These are phyloP conservation scores for Avena insularis DNA, from an alignment of 176 grass and related monocot genomes.

Conservation along the genomic window DNA sequence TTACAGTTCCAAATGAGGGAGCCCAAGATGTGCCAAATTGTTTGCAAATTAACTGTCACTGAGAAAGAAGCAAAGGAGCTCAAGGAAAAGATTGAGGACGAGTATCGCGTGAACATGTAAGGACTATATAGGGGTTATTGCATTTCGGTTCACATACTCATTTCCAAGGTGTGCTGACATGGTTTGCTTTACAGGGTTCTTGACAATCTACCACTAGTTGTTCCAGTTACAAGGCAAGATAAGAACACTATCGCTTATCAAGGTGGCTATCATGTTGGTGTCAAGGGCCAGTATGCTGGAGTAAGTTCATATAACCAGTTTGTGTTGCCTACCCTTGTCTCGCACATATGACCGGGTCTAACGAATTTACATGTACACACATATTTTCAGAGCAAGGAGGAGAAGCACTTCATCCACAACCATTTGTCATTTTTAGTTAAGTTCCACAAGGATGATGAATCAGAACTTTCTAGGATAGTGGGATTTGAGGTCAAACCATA, in stretches of 20 bases:
- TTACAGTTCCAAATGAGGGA: conserved; percentile 67
- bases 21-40: conserved; percentile 65
- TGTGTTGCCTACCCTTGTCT: conserved; percentile 11
- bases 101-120: conserved; percentile 71
- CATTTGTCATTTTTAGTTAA: conserved; percentile 61
- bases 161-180: conserved; percentile 15
- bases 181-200: conserved; percentile 58
- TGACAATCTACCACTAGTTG: conserved; percentile 71
- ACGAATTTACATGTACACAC: neutral
- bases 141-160: neutral
- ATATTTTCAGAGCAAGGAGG: conserved; percentile 57
- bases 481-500: conserved; percentile 62
- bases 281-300: conserved; percentile 53
- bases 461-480: conserved; percentile 60
- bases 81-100: conserved; percentile 78
- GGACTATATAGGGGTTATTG: neutral
- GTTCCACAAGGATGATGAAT: conserved; percentile 56
- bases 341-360: neutral
- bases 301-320: conserved; percentile 48
- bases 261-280: conserved; percentile 71
- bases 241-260: conserved; percentile 48
- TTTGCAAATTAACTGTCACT: conserved; percentile 49
- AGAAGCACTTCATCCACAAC: conserved; percentile 70
- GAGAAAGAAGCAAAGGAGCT: conserved; percentile 70
- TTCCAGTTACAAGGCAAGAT: conserved; percentile 53